phyloP scores from a whole-genome alignment of 176 grass and related monocot genomes.

The Raddia guianensis region DNA sequence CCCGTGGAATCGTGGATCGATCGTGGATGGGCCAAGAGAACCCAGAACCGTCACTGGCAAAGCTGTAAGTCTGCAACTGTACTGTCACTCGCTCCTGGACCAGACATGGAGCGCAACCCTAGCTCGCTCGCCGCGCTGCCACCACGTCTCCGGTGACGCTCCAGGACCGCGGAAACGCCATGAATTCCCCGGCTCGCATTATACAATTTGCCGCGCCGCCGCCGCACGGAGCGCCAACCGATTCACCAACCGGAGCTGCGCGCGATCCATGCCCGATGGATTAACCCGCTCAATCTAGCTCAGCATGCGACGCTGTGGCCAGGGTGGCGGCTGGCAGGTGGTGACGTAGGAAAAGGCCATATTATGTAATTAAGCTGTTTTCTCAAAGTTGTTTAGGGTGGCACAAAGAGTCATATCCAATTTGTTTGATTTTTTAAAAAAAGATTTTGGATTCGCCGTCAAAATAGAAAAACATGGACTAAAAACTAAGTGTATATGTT shows the following conservation, averaged over 20 bases:
- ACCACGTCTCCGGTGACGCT: not conserved
- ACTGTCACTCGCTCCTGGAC: not conserved
- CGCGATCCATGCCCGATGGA: not conserved
- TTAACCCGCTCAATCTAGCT: not conserved
- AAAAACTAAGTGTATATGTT: too few relatives aligned
- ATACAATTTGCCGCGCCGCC: conserved; percentile 1
- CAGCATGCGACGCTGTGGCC: too few relatives aligned
- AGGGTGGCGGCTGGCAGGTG: too few relatives aligned
- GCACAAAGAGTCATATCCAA: too few relatives aligned
- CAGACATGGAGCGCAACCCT: not conserved
- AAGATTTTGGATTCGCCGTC: too few relatives aligned
- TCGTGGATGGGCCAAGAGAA: not conserved
- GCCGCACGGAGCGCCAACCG: not conserved
- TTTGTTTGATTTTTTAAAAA: too few relatives aligned
- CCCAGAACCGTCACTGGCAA: not conserved
- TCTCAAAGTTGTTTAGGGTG: too few relatives aligned
- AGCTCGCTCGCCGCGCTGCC: not conserved
- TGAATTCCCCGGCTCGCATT: too few relatives aligned
- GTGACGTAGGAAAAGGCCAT: too few relatives aligned
- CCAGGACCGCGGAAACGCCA: conserved; percentile 5
- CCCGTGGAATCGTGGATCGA: not conserved
- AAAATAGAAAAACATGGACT: too few relatives aligned
- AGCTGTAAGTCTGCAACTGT: not conserved
- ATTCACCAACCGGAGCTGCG: not conserved
- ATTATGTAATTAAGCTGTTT: too few relatives aligned